These are phyloP conservation scores for Candida freyschussii DNA, from an alignment of 1,139 yeast genomes.

Conservation along the genomic window DNA sequence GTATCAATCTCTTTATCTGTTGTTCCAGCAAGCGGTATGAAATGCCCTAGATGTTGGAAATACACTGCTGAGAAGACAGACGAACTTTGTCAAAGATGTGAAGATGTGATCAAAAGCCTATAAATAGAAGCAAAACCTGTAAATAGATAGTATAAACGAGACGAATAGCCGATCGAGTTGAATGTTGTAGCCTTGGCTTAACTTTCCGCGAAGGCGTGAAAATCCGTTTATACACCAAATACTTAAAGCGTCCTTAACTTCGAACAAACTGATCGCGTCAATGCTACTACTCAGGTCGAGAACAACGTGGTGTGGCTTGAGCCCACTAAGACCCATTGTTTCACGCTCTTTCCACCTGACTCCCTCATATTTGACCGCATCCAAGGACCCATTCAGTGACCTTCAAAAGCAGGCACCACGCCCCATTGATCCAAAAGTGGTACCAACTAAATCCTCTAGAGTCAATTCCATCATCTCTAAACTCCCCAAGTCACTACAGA, in stretches of 20 bases:
- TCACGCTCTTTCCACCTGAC: background rate
- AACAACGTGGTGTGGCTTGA: too few species aligned
- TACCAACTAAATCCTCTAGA: constrained; percentile 1
- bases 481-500: constrained; percentile 21
- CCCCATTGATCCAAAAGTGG: constrained; percentile 1
- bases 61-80: constrained; percentile 49
- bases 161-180: too few species aligned
- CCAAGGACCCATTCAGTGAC: constrained; percentile 13
- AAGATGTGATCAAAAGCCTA: constrained; percentile 29
- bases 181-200: too few species aligned
- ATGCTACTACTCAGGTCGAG: too few species aligned
- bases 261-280: too few species aligned
- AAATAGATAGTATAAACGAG: too few species aligned
- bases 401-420: constrained; percentile 12
- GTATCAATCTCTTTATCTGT: constrained; percentile 35
- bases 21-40: constrained; percentile 41
- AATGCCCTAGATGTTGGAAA: constrained; percentile 97
- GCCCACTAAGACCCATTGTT: too few species aligned
- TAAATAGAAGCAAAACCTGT: background rate
- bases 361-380: too few species aligned
- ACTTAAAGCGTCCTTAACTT: too few species aligned
- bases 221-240: too few species aligned
- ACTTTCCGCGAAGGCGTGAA: too few species aligned
- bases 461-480: constrained; percentile 11
- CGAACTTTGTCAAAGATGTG: constrained; percentile 65